Percentiles rank a stretch among this genome's conserved stretches.
These are phyloP conservation scores for Westerdykella aurantiaca DNA, from an alignment of 2,329 filamentous ascomycete genomes.

Conservation along the genomic window DNA sequence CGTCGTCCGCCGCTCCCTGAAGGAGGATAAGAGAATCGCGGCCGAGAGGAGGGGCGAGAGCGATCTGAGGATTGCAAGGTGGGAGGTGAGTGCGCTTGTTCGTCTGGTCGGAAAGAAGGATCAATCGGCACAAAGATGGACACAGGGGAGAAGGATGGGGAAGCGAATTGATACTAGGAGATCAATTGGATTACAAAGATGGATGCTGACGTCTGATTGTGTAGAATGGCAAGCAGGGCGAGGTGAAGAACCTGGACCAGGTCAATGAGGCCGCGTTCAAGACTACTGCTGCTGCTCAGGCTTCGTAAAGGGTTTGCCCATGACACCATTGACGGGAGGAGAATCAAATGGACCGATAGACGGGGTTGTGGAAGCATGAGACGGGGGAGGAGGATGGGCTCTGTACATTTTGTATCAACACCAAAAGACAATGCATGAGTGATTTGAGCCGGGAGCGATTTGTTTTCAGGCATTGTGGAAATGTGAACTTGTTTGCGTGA, in stretches of 20 bases:
- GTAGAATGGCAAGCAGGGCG: slow-evolving; percentile 95
- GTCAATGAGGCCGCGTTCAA: slow-evolving; percentile 49
- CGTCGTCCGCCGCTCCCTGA: slow-evolving; percentile 91
- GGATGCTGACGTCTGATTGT: slow-evolving; percentile 3
- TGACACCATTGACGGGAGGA: slow-evolving; percentile 8
- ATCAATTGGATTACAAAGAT: slow-evolving; percentile 16
- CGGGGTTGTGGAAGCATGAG: slow-evolving; percentile 3
- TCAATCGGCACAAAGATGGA: not conserved
- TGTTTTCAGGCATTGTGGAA: too few species aligned
- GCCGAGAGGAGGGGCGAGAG: slow-evolving; percentile 87
- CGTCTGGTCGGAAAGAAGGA: not conserved
- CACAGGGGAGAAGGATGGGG: not conserved
- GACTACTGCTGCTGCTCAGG: slow-evolving; percentile 35
- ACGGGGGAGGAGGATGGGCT: slow-evolving; percentile 12
- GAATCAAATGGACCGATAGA: slow-evolving; percentile 6
- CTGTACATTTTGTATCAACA: slow-evolving; percentile 37
- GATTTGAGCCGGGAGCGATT: not conserved
- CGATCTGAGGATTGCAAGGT: slow-evolving; percentile 88
- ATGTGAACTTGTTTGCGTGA: too few species aligned
- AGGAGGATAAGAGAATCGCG: slow-evolving; percentile 82
- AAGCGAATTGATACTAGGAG: not conserved
- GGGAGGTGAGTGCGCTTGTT: slow-evolving; percentile 69
- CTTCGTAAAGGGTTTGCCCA: slow-evolving; percentile 31
- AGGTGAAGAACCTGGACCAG: slow-evolving; percentile 63
- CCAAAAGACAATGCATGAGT: slow-evolving; percentile 24